These are phyloP conservation scores for Candida insectalens DNA, from an alignment of 805 yeast species.

Conservation along the genomic window DNA sequence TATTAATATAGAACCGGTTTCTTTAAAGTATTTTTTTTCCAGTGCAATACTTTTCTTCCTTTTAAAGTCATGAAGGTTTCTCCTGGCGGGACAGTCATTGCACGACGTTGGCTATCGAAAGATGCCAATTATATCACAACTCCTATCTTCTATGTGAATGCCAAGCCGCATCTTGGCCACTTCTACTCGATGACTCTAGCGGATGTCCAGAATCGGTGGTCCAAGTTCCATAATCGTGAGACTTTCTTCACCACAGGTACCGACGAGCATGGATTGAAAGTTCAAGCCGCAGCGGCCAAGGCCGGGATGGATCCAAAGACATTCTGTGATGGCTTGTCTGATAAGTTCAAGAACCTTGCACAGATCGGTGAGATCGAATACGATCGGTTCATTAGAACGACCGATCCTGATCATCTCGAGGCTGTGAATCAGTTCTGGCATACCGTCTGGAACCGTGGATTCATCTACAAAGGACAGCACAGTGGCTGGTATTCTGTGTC, in stretches of 20 bases:
- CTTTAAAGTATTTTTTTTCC: too few relatives aligned
- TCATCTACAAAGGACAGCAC: conserved; percentile 75
- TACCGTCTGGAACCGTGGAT: conserved; percentile 44
- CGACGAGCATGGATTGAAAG: conserved; percentile 94
- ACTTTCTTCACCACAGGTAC: conserved; percentile 78
- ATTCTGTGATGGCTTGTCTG: conserved; percentile 65
- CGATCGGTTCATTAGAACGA: conserved; percentile 82
- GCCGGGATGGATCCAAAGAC: conserved; percentile 42
- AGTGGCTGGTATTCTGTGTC: conserved; percentile 92
- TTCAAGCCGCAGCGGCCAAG: conserved; percentile 71
- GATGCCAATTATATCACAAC: conserved; percentile 54
- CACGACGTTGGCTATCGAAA: conserved; percentile 6
- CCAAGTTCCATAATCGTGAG: conserved; percentile 29
- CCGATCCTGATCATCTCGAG: conserved; percentile 66
- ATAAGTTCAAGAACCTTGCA: conserved; percentile 58
- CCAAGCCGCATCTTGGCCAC: conserved; percentile 92
- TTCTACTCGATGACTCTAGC: conserved; percentile 78
- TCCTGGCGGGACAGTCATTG: too few relatives aligned
- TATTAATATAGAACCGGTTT: too few relatives aligned
- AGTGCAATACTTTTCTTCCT: too few relatives aligned
- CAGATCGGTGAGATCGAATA: conserved; percentile 43
- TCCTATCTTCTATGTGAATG: conserved; percentile 95
- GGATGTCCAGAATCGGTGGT: conserved; percentile 76
- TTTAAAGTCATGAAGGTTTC: too few relatives aligned
- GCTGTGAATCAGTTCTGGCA: conserved; percentile 70